These are phyloP conservation scores for Paramecium tetraurelia DNA, from an alignment of 73 alveolate genomes.

Conservation along the genomic window DNA sequence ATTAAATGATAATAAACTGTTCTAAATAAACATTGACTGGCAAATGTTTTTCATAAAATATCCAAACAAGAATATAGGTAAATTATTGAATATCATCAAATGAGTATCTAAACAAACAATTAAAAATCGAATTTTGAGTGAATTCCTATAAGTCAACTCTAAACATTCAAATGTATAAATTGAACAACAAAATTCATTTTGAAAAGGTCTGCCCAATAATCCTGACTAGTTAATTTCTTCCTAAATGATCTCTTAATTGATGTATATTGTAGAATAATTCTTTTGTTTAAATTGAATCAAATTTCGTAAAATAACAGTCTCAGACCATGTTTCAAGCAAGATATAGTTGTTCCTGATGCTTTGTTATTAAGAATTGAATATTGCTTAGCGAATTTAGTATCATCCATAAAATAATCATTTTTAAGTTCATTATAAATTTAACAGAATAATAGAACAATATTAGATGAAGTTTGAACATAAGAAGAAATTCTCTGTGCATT, in stretches of 20 bases:
- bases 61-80: slow-evolving; percentile 79
- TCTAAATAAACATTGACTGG: slow-evolving; percentile 57
- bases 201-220: slow-evolving; percentile 60
- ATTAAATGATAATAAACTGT: too few species aligned
- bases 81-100: slow-evolving; percentile 58
- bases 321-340: slow-evolving; percentile 7
- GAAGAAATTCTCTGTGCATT: slow-evolving; percentile 37
- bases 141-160: slow-evolving; percentile 74
- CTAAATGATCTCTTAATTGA: slow-evolving; percentile 84
- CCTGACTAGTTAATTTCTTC: slow-evolving; percentile 49
- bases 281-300: slow-evolving; percentile 18
- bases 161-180: slow-evolving; percentile 73
- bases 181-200: slow-evolving; percentile 79
- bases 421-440: slow-evolving; percentile 46
- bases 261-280: slow-evolving; percentile 77
- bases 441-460: neutral
- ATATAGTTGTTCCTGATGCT: slow-evolving; percentile 24
- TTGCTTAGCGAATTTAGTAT: slow-evolving; percentile 38
- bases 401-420: slow-evolving; percentile 40
- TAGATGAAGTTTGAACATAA: slow-evolving; percentile 32
- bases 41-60: slow-evolving; percentile 83
- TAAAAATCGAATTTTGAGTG: slow-evolving; percentile 47
- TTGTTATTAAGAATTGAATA: neutral
- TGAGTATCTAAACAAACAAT: slow-evolving; percentile 66
- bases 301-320: slow-evolving; percentile 36